phyloP scores from a whole-genome alignment of 2,329 filamentous ascomycete genomes.

The Talaromyces pinophilus region DNA sequence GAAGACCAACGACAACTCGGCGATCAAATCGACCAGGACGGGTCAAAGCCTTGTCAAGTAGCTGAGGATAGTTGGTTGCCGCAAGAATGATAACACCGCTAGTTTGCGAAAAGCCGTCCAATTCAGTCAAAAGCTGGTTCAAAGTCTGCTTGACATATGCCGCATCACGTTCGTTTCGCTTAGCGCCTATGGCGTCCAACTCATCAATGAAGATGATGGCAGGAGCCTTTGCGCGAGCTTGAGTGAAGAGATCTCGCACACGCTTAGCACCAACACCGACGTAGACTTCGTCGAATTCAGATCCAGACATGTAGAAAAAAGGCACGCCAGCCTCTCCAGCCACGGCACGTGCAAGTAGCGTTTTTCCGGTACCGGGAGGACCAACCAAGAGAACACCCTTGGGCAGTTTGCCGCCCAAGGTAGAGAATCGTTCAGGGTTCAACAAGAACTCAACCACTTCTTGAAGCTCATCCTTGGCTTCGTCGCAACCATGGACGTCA shows the following conservation, averaged over 20 bases:
- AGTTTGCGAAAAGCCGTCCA: slow-evolving; percentile 95
- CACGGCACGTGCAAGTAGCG: slow-evolving; percentile 88
- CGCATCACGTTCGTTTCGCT: slow-evolving; percentile 87
- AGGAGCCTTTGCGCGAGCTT: slow-evolving; percentile 81
- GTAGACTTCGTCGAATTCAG: slow-evolving; percentile 97
- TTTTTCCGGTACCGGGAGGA: slow-evolving; percentile 96
- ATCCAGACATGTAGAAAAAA: slow-evolving; percentile 99
- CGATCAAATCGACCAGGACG: slow-evolving; percentile 95
- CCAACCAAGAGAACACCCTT: slow-evolving; percentile 95
- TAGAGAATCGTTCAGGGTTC: slow-evolving; percentile 89
- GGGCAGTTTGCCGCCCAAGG: slow-evolving; percentile 91
- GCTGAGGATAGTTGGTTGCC: slow-evolving; percentile 92
- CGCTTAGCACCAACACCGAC: slow-evolving; percentile 96
- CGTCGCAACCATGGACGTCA: slow-evolving; percentile 95
- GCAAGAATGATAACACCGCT: slow-evolving; percentile 94
- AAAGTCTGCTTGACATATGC: slow-evolving; percentile 96
- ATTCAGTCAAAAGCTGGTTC: slow-evolving; percentile 93
- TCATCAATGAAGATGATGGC: slow-evolving; percentile 96
- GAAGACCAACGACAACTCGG: slow-evolving; percentile 82
- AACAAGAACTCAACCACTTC: slow-evolving; percentile 96
- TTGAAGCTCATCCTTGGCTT: slow-evolving; percentile 96
- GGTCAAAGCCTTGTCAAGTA: slow-evolving; percentile 91
- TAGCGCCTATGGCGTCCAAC: slow-evolving; percentile 89
- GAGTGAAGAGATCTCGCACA: slow-evolving; percentile 85
- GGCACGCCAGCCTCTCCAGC: slow-evolving; percentile 96